These are phyloP conservation scores for Aechmea fasciata DNA, from an alignment of 176 grass and related monocot genomes.

Conservation along the genomic window DNA sequence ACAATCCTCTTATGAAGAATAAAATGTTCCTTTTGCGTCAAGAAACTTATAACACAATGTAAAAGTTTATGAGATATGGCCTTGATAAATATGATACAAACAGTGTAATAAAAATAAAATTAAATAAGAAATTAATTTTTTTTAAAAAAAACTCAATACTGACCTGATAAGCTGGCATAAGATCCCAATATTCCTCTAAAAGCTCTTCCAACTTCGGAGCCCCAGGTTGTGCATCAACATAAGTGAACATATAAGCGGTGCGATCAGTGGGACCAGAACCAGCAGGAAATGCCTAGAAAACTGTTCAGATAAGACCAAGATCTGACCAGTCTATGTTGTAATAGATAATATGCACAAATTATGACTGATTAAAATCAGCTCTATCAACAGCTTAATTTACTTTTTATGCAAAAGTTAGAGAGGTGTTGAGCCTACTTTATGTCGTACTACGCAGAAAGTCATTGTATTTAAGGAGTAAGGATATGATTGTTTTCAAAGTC, in stretches of 20 bases:
- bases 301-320: constrained; percentile 18
- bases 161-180: constrained; percentile 82
- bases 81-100: background rate
- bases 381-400: too few relatives aligned
- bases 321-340: background rate
- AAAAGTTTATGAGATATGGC: too few relatives aligned
- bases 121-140: background rate
- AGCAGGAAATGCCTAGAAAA: constrained; percentile 76
- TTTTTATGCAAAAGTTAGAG: too few relatives aligned
- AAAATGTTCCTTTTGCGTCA: too few relatives aligned
- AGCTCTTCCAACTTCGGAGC: constrained; percentile 79
- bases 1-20: too few relatives aligned
- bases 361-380: too few relatives aligned
- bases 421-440: too few relatives aligned
- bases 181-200: constrained; percentile 83
- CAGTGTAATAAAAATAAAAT: constrained; percentile 8
- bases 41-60: too few relatives aligned
- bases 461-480: too few relatives aligned
- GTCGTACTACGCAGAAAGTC: too few relatives aligned
- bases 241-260: constrained; percentile 98
- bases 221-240: constrained; percentile 57
- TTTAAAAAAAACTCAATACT: constrained; percentile 2
- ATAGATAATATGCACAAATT: background rate
- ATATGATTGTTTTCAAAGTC: background rate
- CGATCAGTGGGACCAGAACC: constrained; percentile 76